Percentiles rank a stretch among this genome's conserved stretches.
Evolutionary conservation across 2,329 filamentous ascomycete species (phyloP).

Genomic region (Nothophoma quercina): DNA sequence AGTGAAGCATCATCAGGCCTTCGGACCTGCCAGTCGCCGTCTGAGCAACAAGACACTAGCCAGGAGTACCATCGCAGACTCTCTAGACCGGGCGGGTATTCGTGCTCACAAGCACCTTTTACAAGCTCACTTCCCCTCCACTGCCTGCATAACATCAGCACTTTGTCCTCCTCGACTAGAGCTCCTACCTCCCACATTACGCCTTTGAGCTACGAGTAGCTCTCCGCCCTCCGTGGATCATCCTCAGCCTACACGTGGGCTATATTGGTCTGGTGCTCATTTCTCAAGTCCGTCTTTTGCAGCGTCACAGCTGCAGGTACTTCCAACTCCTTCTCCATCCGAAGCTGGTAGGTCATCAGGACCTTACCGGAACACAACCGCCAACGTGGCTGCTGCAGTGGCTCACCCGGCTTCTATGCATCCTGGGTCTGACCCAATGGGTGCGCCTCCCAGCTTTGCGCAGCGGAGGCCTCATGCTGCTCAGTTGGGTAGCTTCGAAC

Average conservation of each 20-base stretch:
- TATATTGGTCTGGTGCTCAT: constrained; percentile 56
- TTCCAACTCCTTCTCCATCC: constrained; percentile 51
- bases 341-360: constrained; percentile 53
- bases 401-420: constrained; percentile 69
- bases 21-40: constrained; percentile 39
- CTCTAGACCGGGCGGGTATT: constrained; percentile 33
- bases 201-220: constrained; percentile 40
- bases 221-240: constrained; percentile 59
- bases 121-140: constrained; percentile 42
- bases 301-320: constrained; percentile 50
- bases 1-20: constrained; percentile 34
- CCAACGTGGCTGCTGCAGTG: constrained; percentile 69
- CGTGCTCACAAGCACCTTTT: constrained; percentile 41
- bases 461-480: constrained; percentile 74
- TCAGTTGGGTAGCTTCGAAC: constrained; percentile 72
- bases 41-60: constrained; percentile 40
- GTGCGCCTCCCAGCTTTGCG: constrained; percentile 70
- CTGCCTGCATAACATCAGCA: constrained; percentile 43
- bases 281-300: constrained; percentile 47
- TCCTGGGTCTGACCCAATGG: constrained; percentile 67
- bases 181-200: constrained; percentile 36
- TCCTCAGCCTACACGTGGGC: constrained; percentile 56
- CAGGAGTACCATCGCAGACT: constrained; percentile 41
- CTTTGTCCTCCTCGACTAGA: constrained; percentile 44
- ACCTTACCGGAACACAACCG: constrained; percentile 55